Conservation (phyloP, 2,329 filamentous ascomycete species). For the Cyanodermella asteris region DNA sequence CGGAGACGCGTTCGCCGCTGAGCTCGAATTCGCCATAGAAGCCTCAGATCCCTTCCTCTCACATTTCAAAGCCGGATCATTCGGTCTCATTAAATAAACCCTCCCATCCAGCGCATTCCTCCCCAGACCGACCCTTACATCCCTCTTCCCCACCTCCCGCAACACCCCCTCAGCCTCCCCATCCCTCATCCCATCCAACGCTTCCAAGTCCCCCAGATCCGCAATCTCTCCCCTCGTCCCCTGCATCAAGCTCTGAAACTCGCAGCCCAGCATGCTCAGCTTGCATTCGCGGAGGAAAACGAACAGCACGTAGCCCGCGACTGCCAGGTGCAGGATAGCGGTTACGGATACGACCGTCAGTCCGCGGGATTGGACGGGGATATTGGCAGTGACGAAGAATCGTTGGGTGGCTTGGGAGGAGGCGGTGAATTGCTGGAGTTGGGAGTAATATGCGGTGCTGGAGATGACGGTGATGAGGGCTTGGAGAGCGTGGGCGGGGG, state of each 20-base stretch:
- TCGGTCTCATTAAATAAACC: too few relatives aligned
- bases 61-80: too few relatives aligned
- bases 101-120: too few relatives aligned
- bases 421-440: conserved; percentile 16
- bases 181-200: conserved; percentile 53
- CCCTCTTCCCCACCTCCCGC: conserved; percentile 1
- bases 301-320: conserved; percentile 54
- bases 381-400: too few relatives aligned
- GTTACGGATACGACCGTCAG: conserved; percentile 62
- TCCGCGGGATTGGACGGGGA: conserved; percentile 54
- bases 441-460: conserved; percentile 48
- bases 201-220: conserved; percentile 65
- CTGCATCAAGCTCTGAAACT: conserved; percentile 49
- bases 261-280: conserved; percentile 58
- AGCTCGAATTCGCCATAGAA: too few relatives aligned
- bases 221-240: conserved; percentile 50
- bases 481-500: conserved; percentile 53
- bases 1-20: too few relatives aligned
- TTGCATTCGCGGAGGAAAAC: conserved; percentile 71
- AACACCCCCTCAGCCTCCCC: conserved; percentile 48
- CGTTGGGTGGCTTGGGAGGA: too few relatives aligned
- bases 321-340: conserved; percentile 49
- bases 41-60: too few relatives aligned
- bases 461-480: conserved; percentile 58
- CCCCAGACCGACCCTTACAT: background rate